These are phyloP conservation scores for Backusella luteola DNA, from an alignment of 192 early-diverging fungal species.

Conservation along the genomic window DNA sequence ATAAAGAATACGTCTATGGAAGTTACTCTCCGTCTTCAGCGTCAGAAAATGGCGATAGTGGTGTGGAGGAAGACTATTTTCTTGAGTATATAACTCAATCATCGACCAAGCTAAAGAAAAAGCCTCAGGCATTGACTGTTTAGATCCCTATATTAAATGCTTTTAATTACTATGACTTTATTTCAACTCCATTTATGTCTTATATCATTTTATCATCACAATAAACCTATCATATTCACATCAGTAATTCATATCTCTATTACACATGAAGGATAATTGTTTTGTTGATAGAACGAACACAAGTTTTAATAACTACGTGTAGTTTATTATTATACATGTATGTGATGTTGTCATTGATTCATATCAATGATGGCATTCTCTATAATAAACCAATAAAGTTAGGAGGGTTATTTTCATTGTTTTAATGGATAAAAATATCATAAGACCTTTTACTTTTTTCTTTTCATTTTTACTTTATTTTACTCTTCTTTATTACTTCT, in stretches of 20 bases:
- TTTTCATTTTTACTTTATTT: no score
- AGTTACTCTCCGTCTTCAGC: not conserved
- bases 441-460: no score
- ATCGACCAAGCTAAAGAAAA: not conserved
- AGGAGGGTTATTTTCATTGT: no score
- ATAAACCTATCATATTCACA: not conserved
- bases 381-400: no score
- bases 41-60: conserved; percentile 22
- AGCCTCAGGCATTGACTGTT: not conserved
- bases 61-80: conserved; percentile 34
- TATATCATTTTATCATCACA: not conserved
- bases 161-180: not conserved
- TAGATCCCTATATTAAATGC: not conserved
- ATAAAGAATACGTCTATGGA: not conserved
- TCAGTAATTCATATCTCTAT: not conserved
- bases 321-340: no score
- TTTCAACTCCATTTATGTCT: not conserved
- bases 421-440: no score
- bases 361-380: no score
- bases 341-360: no score
- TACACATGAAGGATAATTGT: no score
- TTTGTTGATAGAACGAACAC: no score
- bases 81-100: not conserved
- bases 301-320: no score
- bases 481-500: no score